These are phyloP conservation scores for Xenoacremonium recifei DNA, from an alignment of 2,329 filamentous ascomycete species.

Conservation along the genomic window DNA sequence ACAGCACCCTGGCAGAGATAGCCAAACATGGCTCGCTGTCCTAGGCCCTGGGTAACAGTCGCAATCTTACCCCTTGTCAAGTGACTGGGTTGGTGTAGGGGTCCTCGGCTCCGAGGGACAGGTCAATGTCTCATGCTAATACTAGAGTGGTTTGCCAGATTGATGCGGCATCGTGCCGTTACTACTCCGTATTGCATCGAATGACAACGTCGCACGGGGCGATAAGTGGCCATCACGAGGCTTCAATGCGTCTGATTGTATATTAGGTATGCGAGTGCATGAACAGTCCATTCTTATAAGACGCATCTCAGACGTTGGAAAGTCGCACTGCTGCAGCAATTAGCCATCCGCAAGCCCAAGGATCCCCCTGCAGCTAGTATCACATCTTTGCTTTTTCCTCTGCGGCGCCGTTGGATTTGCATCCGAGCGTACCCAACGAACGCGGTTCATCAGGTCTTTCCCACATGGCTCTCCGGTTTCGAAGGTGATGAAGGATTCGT, in stretches of 20 bases:
- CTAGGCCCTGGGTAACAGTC: neutral
- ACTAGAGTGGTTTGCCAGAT: no score
- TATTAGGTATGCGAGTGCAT: no score
- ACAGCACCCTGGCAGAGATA: neutral
- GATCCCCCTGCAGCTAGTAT: neutral
- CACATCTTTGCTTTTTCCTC: neutral
- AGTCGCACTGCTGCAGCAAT: neutral
- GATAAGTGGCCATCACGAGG: no score
- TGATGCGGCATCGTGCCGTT: no score
- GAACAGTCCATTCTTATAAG: neutral
- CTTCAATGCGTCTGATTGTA: no score
- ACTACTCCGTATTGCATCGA: no score
- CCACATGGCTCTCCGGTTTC: neutral
- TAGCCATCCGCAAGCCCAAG: neutral
- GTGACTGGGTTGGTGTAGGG: neutral
- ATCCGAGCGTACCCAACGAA: no score
- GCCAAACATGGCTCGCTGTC: neutral
- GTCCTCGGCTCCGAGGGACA: neutral
- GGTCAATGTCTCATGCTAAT: neutral
- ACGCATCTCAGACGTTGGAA: neutral
- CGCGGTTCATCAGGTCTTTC: neutral
- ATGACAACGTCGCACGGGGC: no score
- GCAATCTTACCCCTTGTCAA: neutral
- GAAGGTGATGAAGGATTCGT: neutral
- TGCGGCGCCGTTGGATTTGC: neutral